Conservation (phyloP, 305 asterid species). For the Lippia alba region DNA sequence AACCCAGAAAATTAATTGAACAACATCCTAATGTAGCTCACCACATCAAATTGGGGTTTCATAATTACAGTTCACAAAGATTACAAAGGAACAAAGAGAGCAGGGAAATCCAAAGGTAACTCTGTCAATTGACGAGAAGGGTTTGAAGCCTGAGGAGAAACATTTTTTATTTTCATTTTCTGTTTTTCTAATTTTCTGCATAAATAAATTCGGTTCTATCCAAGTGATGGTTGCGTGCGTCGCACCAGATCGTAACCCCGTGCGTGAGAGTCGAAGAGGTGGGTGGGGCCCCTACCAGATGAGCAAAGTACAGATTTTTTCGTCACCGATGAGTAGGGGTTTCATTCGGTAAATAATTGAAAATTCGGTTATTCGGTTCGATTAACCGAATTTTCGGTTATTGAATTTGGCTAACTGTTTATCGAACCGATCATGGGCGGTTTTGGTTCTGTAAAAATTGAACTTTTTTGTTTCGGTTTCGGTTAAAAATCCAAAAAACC, state of each 20-base stretch:
- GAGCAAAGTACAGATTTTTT: neutral
- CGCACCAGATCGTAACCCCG: neutral
- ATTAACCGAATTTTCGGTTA: too few species aligned
- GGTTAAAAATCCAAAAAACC: too few species aligned
- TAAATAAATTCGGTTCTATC: too few species aligned
- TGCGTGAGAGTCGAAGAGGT: constrained; percentile 6
- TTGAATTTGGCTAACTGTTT: too few species aligned
- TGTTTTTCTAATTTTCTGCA: neutral
- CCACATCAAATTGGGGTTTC: constrained; percentile 22
- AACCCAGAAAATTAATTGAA: constrained; percentile 29
- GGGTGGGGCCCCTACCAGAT: neutral
- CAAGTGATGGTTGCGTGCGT: constrained; percentile 23
- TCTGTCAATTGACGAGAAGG: constrained; percentile 32
- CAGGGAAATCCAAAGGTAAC: constrained; percentile 23
- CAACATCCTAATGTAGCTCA: constrained; percentile 35
- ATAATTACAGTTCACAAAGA: constrained; percentile 5
- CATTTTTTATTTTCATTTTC: neutral
- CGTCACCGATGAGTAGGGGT: neutral
- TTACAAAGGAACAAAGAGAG: constrained; percentile 9
- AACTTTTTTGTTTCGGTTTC: too few species aligned
- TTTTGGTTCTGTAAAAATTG: too few species aligned
- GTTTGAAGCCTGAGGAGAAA: constrained; percentile 15
- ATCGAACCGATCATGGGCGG: too few species aligned
- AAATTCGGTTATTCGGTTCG: too few species aligned
- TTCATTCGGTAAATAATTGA: too few species aligned